A percentile compares a stretch with the other conserved stretches of the same genome.
Conservation (phyloP, 2,329 filamentous ascomycete genomes). For the Sordariomycetes sp. region DNA sequence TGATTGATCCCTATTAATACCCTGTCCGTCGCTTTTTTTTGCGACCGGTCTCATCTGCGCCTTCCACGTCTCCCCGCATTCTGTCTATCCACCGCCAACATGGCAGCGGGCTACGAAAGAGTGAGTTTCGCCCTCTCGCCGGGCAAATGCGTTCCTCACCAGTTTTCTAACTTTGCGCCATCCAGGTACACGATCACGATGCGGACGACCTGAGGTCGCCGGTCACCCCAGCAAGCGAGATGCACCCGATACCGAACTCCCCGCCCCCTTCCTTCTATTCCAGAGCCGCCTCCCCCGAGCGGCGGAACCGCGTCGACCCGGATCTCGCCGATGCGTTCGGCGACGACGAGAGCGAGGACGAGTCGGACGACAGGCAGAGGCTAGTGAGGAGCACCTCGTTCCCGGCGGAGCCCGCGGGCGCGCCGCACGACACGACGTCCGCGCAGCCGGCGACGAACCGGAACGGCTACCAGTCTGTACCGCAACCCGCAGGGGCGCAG, state of each 20-base stretch:
- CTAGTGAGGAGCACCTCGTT: constrained; percentile 60
- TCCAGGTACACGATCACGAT: constrained; percentile 47
- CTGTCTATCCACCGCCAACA: constrained; percentile 20
- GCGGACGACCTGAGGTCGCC: constrained; percentile 31
- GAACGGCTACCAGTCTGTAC: constrained; percentile 3
- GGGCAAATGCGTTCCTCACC: background rate
- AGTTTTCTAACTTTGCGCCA: constrained; percentile 1
- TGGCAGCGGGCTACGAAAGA: constrained; percentile 48
- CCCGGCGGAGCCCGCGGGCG: constrained; percentile 11
- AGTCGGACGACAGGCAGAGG: constrained; percentile 73
- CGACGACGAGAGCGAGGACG: constrained; percentile 65
- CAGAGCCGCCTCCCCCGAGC: constrained; percentile 51
- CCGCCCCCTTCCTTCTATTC: constrained; percentile 83
- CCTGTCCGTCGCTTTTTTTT: background rate
- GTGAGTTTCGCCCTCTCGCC: constrained; percentile 24
- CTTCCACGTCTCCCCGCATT: constrained; percentile 9
- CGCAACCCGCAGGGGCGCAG: background rate
- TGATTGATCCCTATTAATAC: background rate
- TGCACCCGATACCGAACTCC: constrained; percentile 39
- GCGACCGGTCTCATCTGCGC: background rate
- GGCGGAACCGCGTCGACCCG: constrained; percentile 47
- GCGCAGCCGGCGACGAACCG: constrained; percentile 5
- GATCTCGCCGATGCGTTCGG: constrained; percentile 92
- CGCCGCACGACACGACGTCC: background rate
- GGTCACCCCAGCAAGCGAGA: constrained; percentile 3